Conservation (phyloP, 495 filamentous ascomycete genomes). For the Hypoxylon crocopeplum region DNA sequence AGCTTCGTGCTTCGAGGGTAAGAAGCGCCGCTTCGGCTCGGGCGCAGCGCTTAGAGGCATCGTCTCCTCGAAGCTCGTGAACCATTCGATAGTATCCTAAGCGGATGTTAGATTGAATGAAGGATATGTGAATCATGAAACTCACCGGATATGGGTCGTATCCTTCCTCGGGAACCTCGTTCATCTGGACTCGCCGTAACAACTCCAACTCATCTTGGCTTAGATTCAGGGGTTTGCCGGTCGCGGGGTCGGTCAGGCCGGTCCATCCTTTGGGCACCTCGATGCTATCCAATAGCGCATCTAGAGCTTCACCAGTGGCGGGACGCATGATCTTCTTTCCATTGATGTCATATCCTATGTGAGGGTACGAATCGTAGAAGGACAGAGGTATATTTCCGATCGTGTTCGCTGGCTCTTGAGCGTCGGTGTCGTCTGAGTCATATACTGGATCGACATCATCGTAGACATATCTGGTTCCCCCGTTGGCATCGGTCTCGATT, state of each 20-base stretch:
- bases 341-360: constrained; percentile 99
- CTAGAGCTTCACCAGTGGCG: constrained; percentile 90
- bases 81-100: constrained; percentile 87
- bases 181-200: constrained; percentile 86
- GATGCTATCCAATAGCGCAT: constrained; percentile 93
- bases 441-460: constrained; percentile 93
- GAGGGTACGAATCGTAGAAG: constrained; percentile 96
- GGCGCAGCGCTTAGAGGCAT: constrained; percentile 96
- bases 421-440: constrained; percentile 92
- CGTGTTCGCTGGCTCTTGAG: constrained; percentile 79
- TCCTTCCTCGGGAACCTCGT: constrained; percentile 83
- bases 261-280: constrained; percentile 99
- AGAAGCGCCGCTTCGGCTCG: constrained; percentile 92
- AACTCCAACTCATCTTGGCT: constrained; percentile 89
- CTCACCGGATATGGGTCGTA: constrained; percentile 86
- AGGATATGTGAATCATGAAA: background rate
- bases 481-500: constrained; percentile 63
- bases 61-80: constrained; percentile 84
- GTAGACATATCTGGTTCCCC: constrained; percentile 63
- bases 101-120: constrained; percentile 13
- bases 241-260: constrained; percentile 89
- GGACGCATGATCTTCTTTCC: constrained; percentile 97
- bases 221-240: constrained; percentile 88
- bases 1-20: constrained; percentile 97
- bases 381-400: constrained; percentile 93